These are phyloP conservation scores for Chaetoceros tenuissimus DNA, from an alignment of 108 stramenopile genomes.

Conservation along the genomic window DNA sequence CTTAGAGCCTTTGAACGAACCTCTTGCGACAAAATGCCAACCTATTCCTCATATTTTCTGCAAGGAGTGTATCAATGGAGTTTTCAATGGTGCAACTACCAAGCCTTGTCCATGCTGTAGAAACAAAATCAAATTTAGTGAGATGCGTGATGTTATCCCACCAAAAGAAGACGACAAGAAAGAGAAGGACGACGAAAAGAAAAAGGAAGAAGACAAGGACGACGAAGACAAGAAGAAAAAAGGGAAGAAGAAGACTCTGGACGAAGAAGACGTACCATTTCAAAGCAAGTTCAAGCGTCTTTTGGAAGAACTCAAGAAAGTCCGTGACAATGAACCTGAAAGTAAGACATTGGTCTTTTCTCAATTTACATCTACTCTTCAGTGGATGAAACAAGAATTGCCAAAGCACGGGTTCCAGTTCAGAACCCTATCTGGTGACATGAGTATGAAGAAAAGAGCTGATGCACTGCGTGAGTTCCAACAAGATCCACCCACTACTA, in stretches of 20 bases:
- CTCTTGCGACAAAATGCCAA: conserved; percentile 12
- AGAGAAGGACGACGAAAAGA: conserved; percentile 1
- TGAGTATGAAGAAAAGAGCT: conserved; percentile 29
- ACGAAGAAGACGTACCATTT: conserved; percentile 14
- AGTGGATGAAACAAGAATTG: conserved; percentile 28
- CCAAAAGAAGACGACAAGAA: conserved; percentile 1
- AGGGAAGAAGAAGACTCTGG: not conserved
- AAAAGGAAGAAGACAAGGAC: conserved; percentile 4
- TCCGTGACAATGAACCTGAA: conserved; percentile 27
- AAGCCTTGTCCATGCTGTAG: conserved; percentile 1
- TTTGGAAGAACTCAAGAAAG: conserved; percentile 20
- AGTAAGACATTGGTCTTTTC: conserved; percentile 33
- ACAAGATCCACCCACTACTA: not conserved
- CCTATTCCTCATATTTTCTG: conserved; percentile 20
- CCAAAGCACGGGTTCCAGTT: conserved; percentile 36
- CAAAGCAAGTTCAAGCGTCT: conserved; percentile 21
- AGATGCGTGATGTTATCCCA: not conserved
- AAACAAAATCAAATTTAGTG: not conserved
- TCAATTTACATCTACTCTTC: conserved; percentile 28
- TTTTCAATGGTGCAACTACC: not conserved
- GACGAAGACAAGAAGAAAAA: no score
- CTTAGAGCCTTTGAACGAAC: conserved; percentile 2
- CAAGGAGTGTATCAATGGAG: conserved; percentile 17
- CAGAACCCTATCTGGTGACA: conserved; percentile 28
- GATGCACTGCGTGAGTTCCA: conserved; percentile 21